A percentile compares a stretch with the other conserved stretches of the same genome.
phyloP scores from a whole-genome alignment of 352 stramenopile species.

The Phytophthora lateralis region DNA sequence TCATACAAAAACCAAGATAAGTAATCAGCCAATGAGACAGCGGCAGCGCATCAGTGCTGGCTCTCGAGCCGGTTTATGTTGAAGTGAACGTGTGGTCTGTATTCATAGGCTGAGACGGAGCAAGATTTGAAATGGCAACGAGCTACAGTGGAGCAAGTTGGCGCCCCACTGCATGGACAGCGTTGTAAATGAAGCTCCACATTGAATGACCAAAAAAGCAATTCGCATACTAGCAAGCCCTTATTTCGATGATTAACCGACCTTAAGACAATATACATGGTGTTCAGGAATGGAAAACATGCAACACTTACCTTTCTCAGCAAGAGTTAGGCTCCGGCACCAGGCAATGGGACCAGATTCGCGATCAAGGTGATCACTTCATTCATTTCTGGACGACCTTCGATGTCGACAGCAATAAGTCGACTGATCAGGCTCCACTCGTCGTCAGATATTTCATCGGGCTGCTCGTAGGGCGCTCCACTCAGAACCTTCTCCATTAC shows the following conservation, averaged over 20 bases:
- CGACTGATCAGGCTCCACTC: constrained; percentile 9
- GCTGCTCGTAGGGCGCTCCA: constrained; percentile 3
- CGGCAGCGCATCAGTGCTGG: constrained; percentile 15
- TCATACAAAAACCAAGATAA: background rate
- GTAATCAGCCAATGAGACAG: constrained; percentile 12
- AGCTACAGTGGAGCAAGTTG: background rate
- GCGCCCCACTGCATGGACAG: too few species aligned
- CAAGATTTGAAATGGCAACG: background rate
- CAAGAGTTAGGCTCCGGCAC: background rate
- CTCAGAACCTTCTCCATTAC: constrained; percentile 11
- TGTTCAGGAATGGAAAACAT: too few species aligned
- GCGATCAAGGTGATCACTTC: background rate
- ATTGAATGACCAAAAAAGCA: too few species aligned
- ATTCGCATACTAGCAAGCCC: too few species aligned
- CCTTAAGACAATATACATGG: too few species aligned
- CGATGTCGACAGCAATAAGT: constrained; percentile 1
- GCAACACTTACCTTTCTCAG: background rate
- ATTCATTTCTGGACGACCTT: background rate
- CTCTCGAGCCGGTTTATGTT: background rate
- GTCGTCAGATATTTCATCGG: constrained; percentile 14
- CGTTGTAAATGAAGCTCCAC: too few species aligned
- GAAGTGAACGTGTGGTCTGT: background rate
- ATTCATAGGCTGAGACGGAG: background rate
- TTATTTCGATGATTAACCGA: too few species aligned
- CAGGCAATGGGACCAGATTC: background rate